phyloP scores from a whole-genome alignment of 495 filamentous ascomycete species.

The Aspergillus sclerotioniger region DNA sequence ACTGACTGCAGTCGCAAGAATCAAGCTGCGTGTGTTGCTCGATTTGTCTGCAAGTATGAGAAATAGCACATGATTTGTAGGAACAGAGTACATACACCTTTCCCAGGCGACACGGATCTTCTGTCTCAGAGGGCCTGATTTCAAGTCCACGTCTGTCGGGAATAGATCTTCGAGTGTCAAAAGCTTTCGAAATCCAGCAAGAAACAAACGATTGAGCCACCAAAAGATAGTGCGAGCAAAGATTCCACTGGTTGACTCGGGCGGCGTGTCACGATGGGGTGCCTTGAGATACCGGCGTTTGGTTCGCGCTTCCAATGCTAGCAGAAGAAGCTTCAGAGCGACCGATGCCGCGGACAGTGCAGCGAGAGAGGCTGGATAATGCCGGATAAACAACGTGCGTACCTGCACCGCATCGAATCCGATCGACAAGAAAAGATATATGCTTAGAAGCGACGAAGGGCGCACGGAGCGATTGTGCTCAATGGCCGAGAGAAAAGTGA shows the following conservation, averaged over 20 bases:
- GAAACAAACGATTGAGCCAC: conserved; percentile 52
- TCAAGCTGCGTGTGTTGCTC: background rate
- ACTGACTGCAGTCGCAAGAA: conserved; percentile 30
- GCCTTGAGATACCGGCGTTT: conserved; percentile 39
- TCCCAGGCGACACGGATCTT: conserved; percentile 33
- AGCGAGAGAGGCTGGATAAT: conserved; percentile 18
- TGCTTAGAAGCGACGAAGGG: background rate
- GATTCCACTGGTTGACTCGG: conserved; percentile 49
- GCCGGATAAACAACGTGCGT: background rate
- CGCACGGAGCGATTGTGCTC: background rate
- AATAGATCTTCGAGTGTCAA: conserved; percentile 39
- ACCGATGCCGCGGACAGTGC: conserved; percentile 38
- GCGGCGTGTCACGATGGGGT: conserved; percentile 34
- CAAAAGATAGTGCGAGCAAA: conserved; percentile 30
- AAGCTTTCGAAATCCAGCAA: conserved; percentile 34
- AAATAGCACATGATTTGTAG: background rate
- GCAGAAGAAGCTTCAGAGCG: conserved; percentile 37
- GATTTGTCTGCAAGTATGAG: background rate
- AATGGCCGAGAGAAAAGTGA: background rate
- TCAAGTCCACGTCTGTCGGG: conserved; percentile 24
- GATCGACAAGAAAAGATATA: background rate
- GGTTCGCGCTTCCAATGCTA: conserved; percentile 43
- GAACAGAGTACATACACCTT: conserved; percentile 6
- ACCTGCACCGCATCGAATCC: conserved; percentile 1
- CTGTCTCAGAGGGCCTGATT: conserved; percentile 23